Evolutionary conservation across 176 grass and related monocot species (phyloP).

Genomic region (Avena insularis): DNA sequence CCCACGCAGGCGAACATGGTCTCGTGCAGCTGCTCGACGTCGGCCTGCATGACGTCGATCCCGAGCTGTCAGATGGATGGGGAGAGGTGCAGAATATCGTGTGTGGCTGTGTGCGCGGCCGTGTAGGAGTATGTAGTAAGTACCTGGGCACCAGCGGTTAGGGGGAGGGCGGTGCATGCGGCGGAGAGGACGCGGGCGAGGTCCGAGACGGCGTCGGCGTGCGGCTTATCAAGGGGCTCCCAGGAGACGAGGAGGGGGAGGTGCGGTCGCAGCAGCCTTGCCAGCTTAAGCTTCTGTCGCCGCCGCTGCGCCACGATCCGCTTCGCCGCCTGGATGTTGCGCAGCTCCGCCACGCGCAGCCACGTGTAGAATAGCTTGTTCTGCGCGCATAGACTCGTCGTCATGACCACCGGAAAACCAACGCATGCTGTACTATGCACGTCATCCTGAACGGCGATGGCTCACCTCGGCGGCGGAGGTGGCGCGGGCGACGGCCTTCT

Average conservation of each 20-base stretch:
- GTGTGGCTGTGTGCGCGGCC: neutral
- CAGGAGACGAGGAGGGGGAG: conserved; percentile 64
- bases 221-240: conserved; percentile 58
- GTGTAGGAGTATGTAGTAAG: neutral
- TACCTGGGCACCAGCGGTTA: conserved; percentile 74
- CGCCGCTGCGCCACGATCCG: conserved; percentile 76
- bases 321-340: conserved; percentile 86
- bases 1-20: conserved; percentile 49
- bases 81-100: neutral
- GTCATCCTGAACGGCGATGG: neutral
- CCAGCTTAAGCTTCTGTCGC: conserved; percentile 79
- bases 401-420: neutral
- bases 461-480: conserved; percentile 70
- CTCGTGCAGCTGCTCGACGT: conserved; percentile 51
- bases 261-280: conserved; percentile 57
- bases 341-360: conserved; percentile 75
- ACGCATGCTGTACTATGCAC: neutral
- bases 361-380: conserved; percentile 88
- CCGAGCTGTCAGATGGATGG: neutral
- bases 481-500: conserved; percentile 50
- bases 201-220: conserved; percentile 59
- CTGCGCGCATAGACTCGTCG: conserved; percentile 30
- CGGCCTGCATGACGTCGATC: conserved; percentile 42
- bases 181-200: conserved; percentile 57
- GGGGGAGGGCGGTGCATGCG: conserved; percentile 63